phyloP scores from a whole-genome alignment of 164 flowering plant species.

The Tetrastigma voinierianum region DNA sequence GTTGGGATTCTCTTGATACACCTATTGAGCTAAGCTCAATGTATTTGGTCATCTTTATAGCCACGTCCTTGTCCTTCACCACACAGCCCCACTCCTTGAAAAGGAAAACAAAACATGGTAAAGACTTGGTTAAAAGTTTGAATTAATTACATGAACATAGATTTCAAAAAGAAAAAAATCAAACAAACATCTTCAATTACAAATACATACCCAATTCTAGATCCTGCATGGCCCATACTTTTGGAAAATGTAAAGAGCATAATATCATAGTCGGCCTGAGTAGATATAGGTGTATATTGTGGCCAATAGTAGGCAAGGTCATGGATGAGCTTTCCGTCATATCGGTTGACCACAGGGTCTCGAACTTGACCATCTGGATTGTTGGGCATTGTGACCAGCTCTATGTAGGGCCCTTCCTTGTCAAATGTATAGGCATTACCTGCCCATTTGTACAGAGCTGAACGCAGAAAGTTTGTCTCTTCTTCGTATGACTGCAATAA shows the following conservation, averaged over 20 bases:
- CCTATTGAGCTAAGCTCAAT: slow-evolving; percentile 56
- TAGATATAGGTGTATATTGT: slow-evolving; percentile 52
- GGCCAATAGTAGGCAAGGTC: slow-evolving; percentile 58
- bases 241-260: slow-evolving; percentile 51
- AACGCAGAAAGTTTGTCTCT: too few relatives aligned
- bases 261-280: slow-evolving; percentile 35
- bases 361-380: slow-evolving; percentile 47
- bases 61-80: slow-evolving; percentile 58
- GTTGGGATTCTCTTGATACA: slow-evolving; percentile 70
- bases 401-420: background rate
- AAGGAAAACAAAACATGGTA: background rate
- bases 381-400: slow-evolving; percentile 38
- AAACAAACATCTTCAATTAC: background rate
- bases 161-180: background rate
- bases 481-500: too few relatives aligned
- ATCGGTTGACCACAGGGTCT: slow-evolving; percentile 34
- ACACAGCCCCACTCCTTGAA: slow-evolving; percentile 78
- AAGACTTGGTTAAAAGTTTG: too few relatives aligned
- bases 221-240: slow-evolving; percentile 62
- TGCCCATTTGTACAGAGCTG: too few relatives aligned
- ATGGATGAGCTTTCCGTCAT: slow-evolving; percentile 33
- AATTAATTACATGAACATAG: background rate
- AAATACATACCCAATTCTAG: slow-evolving; percentile 50
- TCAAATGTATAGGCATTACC: too few relatives aligned
- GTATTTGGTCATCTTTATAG: slow-evolving; percentile 51